Conservation (phyloP, 768 basidiomycete genomes). For the Suillus variegatus region DNA sequence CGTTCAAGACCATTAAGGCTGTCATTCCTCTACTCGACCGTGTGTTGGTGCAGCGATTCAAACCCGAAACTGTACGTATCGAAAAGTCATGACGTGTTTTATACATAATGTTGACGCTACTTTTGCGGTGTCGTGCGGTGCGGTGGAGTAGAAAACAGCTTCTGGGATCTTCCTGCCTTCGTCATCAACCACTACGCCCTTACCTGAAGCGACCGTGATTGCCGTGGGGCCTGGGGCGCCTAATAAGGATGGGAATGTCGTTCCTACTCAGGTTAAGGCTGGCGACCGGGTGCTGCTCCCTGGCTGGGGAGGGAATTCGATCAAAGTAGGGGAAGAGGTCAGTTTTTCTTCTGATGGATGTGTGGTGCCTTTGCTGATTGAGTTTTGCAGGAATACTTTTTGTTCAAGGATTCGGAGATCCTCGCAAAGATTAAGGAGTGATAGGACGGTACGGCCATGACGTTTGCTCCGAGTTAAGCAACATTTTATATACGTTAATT, state of each 20-base stretch:
- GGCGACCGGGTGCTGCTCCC: conserved; percentile 94
- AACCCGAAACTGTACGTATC: conserved; percentile 85
- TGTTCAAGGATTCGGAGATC: conserved; percentile 95
- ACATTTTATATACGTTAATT: conserved; percentile 19
- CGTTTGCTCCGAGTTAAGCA: conserved; percentile 11
- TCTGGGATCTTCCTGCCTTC: conserved; percentile 95
- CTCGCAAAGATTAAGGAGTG: conserved; percentile 95
- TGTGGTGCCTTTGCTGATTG: background rate
- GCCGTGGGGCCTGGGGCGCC: conserved; percentile 95
- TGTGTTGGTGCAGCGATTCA: conserved; percentile 96
- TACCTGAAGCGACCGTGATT: conserved; percentile 97
- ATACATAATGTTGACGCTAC: background rate
- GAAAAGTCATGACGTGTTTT: background rate
- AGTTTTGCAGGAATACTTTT: conserved; percentile 76
- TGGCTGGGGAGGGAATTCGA: conserved; percentile 93
- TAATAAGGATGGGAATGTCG: conserved; percentile 77
- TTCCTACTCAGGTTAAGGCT: conserved; percentile 76
- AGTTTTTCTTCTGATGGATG: conserved; percentile 29
- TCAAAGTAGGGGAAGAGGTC: conserved; percentile 97
- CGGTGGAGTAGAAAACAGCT: conserved; percentile 84
- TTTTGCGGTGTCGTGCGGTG: background rate
- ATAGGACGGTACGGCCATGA: conserved; percentile 13
- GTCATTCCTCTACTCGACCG: conserved; percentile 93
- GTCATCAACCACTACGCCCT: conserved; percentile 77
- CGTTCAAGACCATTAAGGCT: conserved; percentile 94